Evolutionary conservation across 163 green algal species (phyloP).

Genomic region (Trebouxiophyceae sp.): DNA sequence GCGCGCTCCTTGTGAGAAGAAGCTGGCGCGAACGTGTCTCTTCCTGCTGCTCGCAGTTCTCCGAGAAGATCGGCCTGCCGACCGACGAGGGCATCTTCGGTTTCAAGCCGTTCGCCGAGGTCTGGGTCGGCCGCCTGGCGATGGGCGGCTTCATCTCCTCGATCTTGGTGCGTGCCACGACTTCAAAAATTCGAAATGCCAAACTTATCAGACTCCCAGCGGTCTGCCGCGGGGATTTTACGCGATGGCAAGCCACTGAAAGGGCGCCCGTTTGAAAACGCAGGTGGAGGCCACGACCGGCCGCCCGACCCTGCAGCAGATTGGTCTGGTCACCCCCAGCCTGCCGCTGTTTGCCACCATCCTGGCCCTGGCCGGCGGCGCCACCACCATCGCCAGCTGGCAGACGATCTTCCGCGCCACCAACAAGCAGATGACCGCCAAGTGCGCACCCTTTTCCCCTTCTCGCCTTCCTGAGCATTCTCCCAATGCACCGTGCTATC

Average conservation of each 20-base stretch:
- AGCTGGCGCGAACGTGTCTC: no score
- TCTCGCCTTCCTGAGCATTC: no score
- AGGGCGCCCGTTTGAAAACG: neutral
- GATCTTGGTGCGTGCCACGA: constrained; percentile 11
- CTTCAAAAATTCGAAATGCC: no score
- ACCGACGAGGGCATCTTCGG: constrained; percentile 57
- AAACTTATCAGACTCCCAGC: neutral
- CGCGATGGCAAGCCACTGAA: no score
- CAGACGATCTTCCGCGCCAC: constrained; percentile 35
- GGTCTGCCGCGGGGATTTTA: neutral
- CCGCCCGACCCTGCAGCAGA: constrained; percentile 47
- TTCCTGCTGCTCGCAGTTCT: constrained; percentile 14
- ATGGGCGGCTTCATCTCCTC: constrained; percentile 56
- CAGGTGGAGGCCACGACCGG: constrained; percentile 36
- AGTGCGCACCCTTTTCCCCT: no score
- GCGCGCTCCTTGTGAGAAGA: no score
- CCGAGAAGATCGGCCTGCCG: constrained; percentile 36
- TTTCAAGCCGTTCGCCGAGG: constrained; percentile 61
- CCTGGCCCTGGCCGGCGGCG: constrained; percentile 17
- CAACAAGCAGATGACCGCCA: constrained; percentile 35
- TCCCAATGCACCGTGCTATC: no score
- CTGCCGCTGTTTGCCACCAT: constrained; percentile 16
- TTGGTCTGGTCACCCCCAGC: constrained; percentile 44
- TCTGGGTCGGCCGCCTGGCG: constrained; percentile 52
- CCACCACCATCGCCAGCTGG: constrained; percentile 28